phyloP scores from a whole-genome alignment of 768 basidiomycete species.

The Lanmaoa rubissima region DNA sequence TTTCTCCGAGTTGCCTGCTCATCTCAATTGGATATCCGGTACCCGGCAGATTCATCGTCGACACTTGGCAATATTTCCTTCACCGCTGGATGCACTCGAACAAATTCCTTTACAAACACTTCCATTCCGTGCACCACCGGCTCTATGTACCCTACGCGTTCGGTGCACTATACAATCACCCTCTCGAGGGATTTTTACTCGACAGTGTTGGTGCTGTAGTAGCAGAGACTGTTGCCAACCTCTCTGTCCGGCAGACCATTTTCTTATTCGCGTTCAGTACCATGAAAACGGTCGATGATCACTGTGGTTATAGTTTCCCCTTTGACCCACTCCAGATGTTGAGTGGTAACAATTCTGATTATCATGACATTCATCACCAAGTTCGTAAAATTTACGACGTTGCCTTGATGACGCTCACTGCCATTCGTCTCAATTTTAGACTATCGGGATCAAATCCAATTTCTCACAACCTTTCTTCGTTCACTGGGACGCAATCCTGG shows the following conservation, averaged over 20 bases:
- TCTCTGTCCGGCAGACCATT: slow-evolving; percentile 81
- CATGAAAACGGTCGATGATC: slow-evolving; percentile 93
- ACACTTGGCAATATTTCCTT: slow-evolving; percentile 98
- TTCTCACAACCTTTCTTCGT: slow-evolving; percentile 96
- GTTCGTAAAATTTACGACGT: slow-evolving; percentile 36
- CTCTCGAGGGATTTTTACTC: slow-evolving; percentile 88
- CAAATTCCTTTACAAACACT: slow-evolving; percentile 84
- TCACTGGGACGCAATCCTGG: slow-evolving; percentile 86
- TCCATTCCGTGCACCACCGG: slow-evolving; percentile 94
- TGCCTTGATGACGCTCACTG: background rate
- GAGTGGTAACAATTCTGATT: slow-evolving; percentile 89
- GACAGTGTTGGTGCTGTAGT: slow-evolving; percentile 80
- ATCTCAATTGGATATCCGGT: background rate
- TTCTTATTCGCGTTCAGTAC: slow-evolving; percentile 82
- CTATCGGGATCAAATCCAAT: slow-evolving; percentile 89
- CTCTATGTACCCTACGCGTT: slow-evolving; percentile 97
- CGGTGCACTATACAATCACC: slow-evolving; percentile 97
- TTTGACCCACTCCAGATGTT: slow-evolving; percentile 90
- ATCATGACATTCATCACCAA: slow-evolving; percentile 98
- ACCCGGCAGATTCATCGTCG: slow-evolving; percentile 74
- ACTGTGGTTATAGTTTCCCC: slow-evolving; percentile 87
- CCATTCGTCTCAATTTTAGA: slow-evolving; percentile 5
- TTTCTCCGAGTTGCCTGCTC: background rate
- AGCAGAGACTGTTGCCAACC: slow-evolving; percentile 63
- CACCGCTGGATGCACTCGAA: slow-evolving; percentile 91